Base-by-base conservation (phyloP, 306 rosid genomes). In the Vigna unguiculata region DNA sequence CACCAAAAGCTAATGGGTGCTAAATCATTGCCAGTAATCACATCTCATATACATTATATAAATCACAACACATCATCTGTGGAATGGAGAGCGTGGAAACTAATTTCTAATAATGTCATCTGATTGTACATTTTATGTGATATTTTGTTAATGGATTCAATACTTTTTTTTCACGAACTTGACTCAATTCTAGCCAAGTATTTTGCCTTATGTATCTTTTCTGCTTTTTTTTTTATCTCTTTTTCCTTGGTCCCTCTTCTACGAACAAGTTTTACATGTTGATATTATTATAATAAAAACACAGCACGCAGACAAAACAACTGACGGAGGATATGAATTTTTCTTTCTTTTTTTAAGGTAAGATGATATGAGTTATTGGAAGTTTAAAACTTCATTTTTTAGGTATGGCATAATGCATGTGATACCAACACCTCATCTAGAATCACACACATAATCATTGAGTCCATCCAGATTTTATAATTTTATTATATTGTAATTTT, bases 181-280 rank as follows among this genome's bases (percentile, higher is more conserved):
- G 38, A 6, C 12, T 14, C 46, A 45, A 58, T 41, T 41, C 21
- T 20, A 20, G 17, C 54, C 48, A 55, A 49, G 24, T 46, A 21
- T 30, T 63, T 55, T 67, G 63, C 25, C 65, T 66, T 8, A 22
- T 36, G 55, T 65, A 40, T 45, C 60, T 5, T 47, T 74, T 66
- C 71, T 57, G 59, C 60, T 74, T 81, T 59, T 81, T 59, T 81
- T 48, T 6, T 48, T 3, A 7, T 17, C 8, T 30, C 51, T 13
- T 32, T 52, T 30, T n/a, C 40, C 14, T 53, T 13, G 21, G 54
- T 49, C 54, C 54, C 54, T 49, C 19, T 1, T 49, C 21, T 12
- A 17, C 52, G 5, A 13, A 13, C n/a, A 54, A 49, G 22, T 63
- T 75, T 20, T 54, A 24, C 21, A 76, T 43, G 3, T 10, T 25